Conservation (phyloP, 148 eudicot genomes). For the Oxyria digyna region DNA sequence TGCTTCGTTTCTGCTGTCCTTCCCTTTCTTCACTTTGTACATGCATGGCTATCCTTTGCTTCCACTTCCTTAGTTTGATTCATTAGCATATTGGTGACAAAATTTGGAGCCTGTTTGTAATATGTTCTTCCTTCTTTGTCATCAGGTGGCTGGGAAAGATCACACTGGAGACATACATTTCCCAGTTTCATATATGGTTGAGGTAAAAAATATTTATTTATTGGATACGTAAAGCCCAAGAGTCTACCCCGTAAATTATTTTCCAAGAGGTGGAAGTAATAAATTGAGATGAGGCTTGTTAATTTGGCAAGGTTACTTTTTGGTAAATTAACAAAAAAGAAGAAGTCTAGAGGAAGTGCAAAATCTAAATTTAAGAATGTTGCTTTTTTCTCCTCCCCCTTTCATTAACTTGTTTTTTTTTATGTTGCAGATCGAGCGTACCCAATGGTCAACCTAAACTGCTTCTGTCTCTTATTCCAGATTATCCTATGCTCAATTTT, state of each 20-base stretch:
- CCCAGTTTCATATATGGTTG: slow-evolving; percentile 97
- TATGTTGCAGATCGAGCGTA: slow-evolving; percentile 51
- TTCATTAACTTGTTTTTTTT: neutral
- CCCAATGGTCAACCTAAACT: slow-evolving; percentile 99
- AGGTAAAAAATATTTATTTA: slow-evolving; percentile 28
- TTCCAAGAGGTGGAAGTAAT: neutral
- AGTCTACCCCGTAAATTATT: neutral
- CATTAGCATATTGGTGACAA: neutral
- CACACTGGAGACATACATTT: slow-evolving; percentile 94
- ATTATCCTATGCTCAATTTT: slow-evolving; percentile 89
- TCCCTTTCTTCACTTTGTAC: neutral
- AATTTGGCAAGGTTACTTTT: neutral
- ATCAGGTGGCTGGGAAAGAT: slow-evolving; percentile 95
- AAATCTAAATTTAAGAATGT: neutral
- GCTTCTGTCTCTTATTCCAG: slow-evolving; percentile 80
- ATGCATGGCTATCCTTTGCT: neutral
- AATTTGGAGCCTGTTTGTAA: slow-evolving; percentile 4
- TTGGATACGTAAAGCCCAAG: neutral
- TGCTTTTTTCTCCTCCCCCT: neutral
- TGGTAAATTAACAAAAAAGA: neutral
- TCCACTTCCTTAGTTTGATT: neutral
- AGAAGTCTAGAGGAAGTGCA: neutral
- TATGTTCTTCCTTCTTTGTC: slow-evolving; percentile 10
- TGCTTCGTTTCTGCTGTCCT: neutral
- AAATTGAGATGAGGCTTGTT: neutral